phyloP scores from a whole-genome alignment of 1,284 basidiomycete species.

The Apiotrichum domesticum region DNA sequence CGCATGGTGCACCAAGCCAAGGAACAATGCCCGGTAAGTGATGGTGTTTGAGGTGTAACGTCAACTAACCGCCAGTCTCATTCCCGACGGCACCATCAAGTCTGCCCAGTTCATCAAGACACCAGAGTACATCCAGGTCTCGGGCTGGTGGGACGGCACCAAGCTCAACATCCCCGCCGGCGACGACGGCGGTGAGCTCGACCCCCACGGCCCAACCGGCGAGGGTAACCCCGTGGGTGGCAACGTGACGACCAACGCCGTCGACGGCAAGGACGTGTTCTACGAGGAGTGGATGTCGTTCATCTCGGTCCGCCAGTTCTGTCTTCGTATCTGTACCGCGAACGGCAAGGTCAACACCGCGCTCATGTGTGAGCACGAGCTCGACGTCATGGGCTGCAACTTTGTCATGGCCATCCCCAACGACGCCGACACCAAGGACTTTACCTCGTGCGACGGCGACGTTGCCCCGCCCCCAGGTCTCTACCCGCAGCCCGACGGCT shows the following conservation, averaged over 20 bases:
- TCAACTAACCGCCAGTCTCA: too few relatives aligned
- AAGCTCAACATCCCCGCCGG: conserved; percentile 46
- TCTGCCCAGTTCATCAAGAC: conserved; percentile 39
- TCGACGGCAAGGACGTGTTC: conserved; percentile 47
- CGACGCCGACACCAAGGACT: too few relatives aligned
- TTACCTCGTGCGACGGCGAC: conserved; percentile 39
- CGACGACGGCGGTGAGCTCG: conserved; percentile 48
- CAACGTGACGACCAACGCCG: conserved; percentile 48
- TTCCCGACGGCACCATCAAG: too few relatives aligned
- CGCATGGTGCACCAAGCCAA: conserved; percentile 5
- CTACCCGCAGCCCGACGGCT: conserved; percentile 36
- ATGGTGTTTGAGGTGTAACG: too few relatives aligned
- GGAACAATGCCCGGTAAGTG: neutral
- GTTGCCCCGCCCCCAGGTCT: conserved; percentile 41
- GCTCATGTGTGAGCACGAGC: conserved; percentile 36
- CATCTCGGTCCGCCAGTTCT: conserved; percentile 44
- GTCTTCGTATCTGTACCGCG: conserved; percentile 44
- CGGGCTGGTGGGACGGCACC: conserved; percentile 47
- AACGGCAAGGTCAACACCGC: conserved; percentile 29
- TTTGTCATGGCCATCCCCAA: too few relatives aligned
- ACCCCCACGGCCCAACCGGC: conserved; percentile 45
- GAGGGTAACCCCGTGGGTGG: conserved; percentile 51
- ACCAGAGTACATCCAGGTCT: conserved; percentile 48
- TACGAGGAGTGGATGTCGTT: conserved; percentile 51
- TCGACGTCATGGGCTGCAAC: conserved; percentile 34